These are phyloP conservation scores for Geotrichum histeridarum DNA, from an alignment of 1,139 yeast genomes.

Conservation along the genomic window DNA sequence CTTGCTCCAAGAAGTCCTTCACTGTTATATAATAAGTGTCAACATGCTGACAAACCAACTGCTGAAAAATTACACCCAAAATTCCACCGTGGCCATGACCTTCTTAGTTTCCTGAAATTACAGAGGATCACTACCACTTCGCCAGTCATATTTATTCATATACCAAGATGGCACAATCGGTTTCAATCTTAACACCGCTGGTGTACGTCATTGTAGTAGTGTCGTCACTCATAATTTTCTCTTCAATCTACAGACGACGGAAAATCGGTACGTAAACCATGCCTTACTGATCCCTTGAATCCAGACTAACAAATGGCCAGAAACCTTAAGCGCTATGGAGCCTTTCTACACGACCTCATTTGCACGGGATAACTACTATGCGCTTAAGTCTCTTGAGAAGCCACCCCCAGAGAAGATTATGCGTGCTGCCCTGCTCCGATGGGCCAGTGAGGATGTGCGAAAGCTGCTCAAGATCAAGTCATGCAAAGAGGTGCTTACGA, in stretches of 20 bases:
- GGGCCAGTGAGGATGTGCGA: conserved; percentile 70
- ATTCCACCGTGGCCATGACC: conserved; percentile 10
- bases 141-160: background rate
- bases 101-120: background rate
- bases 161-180: conserved; percentile 35
- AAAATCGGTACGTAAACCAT: conserved; percentile 38
- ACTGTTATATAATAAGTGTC: background rate
- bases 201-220: conserved; percentile 69
- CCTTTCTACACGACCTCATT: conserved; percentile 17
- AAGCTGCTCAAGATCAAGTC: conserved; percentile 68
- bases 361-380: conserved; percentile 58
- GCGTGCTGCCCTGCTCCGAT: conserved; percentile 74
- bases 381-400: conserved; percentile 50
- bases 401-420: conserved; percentile 76
- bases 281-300: background rate
- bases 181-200: conserved; percentile 83
- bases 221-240: conserved; percentile 67
- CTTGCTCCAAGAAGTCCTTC: background rate
- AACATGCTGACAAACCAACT: background rate
- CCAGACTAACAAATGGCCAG: background rate
- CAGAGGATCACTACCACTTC: background rate
- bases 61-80: background rate
- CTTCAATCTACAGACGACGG: conserved; percentile 62
- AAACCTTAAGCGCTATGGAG: conserved; percentile 5
- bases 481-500: conserved; percentile 59